A percentile compares a stretch with the other conserved stretches of the same genome.
Conservation (phyloP, 2,329 filamentous ascomycete species). For the Ophioceras dolichostomum region DNA sequence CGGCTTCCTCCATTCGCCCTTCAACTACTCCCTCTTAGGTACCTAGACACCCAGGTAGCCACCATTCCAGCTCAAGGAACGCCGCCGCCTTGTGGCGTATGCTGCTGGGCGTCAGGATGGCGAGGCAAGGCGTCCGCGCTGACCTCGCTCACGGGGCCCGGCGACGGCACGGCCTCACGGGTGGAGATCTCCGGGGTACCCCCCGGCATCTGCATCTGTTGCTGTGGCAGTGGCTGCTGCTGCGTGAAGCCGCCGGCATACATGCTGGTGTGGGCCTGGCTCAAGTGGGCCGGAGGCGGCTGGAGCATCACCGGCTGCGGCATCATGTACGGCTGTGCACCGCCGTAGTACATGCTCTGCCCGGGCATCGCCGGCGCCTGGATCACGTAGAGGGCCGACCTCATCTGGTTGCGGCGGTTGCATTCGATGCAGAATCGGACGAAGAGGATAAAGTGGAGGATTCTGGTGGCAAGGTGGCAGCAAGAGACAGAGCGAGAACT, state of each 20-base stretch:
- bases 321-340: not conserved
- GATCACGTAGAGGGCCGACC: not conserved
- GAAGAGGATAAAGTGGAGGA: slow-evolving; percentile 8
- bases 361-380: not conserved
- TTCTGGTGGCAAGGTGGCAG: not conserved
- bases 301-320: not conserved
- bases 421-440: slow-evolving; percentile 10
- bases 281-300: not conserved
- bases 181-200: too few species aligned
- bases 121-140: too few species aligned
- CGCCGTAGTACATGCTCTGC: not conserved
- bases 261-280: not conserved
- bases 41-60: too few species aligned
- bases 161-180: not conserved
- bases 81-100: too few species aligned
- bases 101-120: too few species aligned
- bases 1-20: too few species aligned
- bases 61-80: too few species aligned
- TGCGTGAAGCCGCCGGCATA: not conserved
- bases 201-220: not conserved
- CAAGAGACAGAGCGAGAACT: too few species aligned
- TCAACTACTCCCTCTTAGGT: too few species aligned
- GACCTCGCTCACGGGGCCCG: not conserved
- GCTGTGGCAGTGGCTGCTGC: not conserved
- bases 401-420: slow-evolving; percentile 6